A percentile compares a stretch with the other conserved stretches of the same genome.
Conservation (phyloP, 352 stramenopile species). For the Phytophthora foliorum region DNA sequence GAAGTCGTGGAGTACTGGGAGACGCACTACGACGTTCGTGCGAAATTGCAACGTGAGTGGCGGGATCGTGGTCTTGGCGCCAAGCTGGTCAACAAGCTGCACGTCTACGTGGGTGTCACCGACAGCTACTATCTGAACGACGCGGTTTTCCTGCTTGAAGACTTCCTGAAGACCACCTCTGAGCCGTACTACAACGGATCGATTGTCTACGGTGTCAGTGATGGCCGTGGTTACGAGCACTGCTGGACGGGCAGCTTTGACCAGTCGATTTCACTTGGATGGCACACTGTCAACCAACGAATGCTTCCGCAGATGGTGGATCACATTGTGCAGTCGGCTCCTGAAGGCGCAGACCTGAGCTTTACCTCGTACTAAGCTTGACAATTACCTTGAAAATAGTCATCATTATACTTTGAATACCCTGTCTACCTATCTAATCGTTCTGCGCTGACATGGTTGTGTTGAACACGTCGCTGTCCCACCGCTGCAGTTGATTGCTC, state of each 20-base stretch:
- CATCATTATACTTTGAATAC: constrained; percentile 24
- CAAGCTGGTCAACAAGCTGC: constrained; percentile 82
- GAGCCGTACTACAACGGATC: constrained; percentile 79
- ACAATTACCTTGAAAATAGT: constrained; percentile 24
- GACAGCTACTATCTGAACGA: constrained; percentile 87
- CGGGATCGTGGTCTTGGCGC: constrained; percentile 49
- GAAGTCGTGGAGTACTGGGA: constrained; percentile 76
- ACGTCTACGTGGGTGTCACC: constrained; percentile 78
- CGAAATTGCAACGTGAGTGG: constrained; percentile 79
- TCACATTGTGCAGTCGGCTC: constrained; percentile 62
- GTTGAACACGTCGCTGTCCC: constrained; percentile 22
- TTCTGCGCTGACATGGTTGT: constrained; percentile 22
- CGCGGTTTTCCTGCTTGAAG: constrained; percentile 73
- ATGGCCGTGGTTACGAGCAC: constrained; percentile 78
- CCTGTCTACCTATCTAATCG: constrained; percentile 19
- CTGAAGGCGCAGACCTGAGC: constrained; percentile 52
- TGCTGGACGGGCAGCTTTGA: constrained; percentile 84
- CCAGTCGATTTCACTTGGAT: constrained; percentile 72
- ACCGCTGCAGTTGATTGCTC: constrained; percentile 20
- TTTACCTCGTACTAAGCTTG: constrained; percentile 52
- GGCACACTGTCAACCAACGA: constrained; percentile 80
- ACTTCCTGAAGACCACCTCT: constrained; percentile 67
- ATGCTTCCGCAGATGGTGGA: constrained; percentile 76
- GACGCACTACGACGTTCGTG: constrained; percentile 70
- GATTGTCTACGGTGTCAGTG: constrained; percentile 74